Base-by-base conservation (phyloP, 1,284 basidiomycete species). In the Ceratobasidium sp. region DNA sequence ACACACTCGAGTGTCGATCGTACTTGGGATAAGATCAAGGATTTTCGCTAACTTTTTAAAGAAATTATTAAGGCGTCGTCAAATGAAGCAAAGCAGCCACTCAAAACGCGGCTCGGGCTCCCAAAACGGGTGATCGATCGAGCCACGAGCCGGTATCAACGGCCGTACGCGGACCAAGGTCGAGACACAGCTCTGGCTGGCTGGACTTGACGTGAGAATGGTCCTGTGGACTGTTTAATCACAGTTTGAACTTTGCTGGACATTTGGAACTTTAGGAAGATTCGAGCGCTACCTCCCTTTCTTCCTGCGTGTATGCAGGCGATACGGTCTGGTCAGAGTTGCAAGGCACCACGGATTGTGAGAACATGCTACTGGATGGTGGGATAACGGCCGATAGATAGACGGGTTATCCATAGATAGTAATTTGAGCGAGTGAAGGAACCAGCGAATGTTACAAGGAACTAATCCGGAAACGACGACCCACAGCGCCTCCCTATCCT, bases 111-210 rank as follows among this genome's bases (percentile, higher is more conserved):
- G 29, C 5, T 29, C 51, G 16, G 8, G 51, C 29, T 27, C 51
- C 51, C 27, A 6, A 56, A 56, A 56, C 27, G 53, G 22, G 13
- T 56, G 27, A 56, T 56, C 53, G 53, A 56, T 56, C 53, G 53
- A 56, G 53, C 53, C 53, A 56, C 53, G 27, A 1, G 31, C 53
- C 53, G 53, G 53, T 24, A 56, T 56, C 29, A 56, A 56, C 53
- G 53, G 53, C 53, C 14, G 53, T 56, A 56, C 53, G 34, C 34
- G 34, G 8, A 8, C 34, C 34, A 34, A 34, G 34, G 2, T 8
- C 34, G 8, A 34, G 34, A 34, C 34, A 34, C 34, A 56, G 53
- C 53, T 56, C 22, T 56, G 53, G 53, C 53, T 27, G n/a, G 31
- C 29, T 19, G 53, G 27, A 16, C 53, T 24, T 7, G 53, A 5